Conservation (phyloP, 2,329 filamentous ascomycete genomes). For the Sporothrix schenckii region DNA sequence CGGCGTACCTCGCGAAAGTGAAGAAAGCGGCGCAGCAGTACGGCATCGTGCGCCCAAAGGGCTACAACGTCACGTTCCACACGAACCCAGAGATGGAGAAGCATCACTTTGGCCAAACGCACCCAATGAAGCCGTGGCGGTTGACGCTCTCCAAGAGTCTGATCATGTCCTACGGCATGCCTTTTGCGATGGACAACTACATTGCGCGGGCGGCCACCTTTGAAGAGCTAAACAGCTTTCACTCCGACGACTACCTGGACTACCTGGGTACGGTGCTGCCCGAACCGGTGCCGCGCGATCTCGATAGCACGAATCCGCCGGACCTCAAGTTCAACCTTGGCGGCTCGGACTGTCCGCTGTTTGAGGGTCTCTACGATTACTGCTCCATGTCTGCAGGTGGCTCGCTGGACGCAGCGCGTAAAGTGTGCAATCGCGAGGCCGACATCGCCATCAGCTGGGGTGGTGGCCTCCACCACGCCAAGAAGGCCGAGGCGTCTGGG, state of each 20-base stretch:
- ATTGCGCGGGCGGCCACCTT: conserved; percentile 80
- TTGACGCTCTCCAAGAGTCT: conserved; percentile 93
- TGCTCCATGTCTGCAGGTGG: conserved; percentile 91
- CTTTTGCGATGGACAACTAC: conserved; percentile 95
- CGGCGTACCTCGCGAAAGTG: conserved; percentile 60
- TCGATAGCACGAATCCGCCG: conserved; percentile 65
- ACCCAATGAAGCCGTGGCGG: conserved; percentile 99
- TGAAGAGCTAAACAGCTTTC: conserved; percentile 85
- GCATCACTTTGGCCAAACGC: conserved; percentile 94
- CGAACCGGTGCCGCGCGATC: conserved; percentile 64
- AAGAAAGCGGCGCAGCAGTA: conserved; percentile 61
- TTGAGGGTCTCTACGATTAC: conserved; percentile 94
- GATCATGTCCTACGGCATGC: conserved; percentile 92
- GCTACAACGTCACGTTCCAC: conserved; percentile 92
- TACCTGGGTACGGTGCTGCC: conserved; percentile 77
- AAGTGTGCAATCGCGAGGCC: conserved; percentile 81
- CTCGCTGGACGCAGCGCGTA: conserved; percentile 86
- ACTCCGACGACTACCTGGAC: conserved; percentile 85
- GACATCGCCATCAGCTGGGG: conserved; percentile 99
- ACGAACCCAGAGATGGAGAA: conserved; percentile 93
- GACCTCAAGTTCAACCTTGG: conserved; percentile 80
- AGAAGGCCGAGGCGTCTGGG: conserved; percentile 88
- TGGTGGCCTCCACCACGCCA: conserved; percentile 93
- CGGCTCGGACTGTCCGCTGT: conserved; percentile 92
- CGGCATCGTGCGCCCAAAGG: conserved; percentile 77